Conservation (phyloP, 108 stramenopile species). For the Chaetoceros tenuissimus region DNA sequence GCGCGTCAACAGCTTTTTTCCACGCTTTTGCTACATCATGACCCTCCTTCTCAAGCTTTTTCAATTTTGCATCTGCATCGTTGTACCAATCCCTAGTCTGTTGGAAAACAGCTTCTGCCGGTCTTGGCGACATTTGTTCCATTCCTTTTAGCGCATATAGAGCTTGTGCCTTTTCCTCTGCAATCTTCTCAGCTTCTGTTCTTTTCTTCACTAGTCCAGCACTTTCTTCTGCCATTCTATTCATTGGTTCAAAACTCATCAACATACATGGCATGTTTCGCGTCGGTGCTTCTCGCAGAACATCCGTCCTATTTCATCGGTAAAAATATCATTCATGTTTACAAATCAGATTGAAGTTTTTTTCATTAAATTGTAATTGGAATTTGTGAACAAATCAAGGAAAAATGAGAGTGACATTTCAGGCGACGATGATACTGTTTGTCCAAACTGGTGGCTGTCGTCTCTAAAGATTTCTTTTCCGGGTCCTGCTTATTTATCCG, state of each 20-base stretch:
- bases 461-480: too few relatives aligned
- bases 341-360: too few relatives aligned
- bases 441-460: too few relatives aligned
- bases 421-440: too few relatives aligned
- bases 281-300: conserved; percentile 24
- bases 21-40: conserved; percentile 1
- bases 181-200: conserved; percentile 13
- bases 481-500: too few relatives aligned
- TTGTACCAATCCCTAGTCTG: conserved; percentile 2
- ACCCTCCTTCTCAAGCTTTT: neutral
- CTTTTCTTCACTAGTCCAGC: conserved; percentile 17
- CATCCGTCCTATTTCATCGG: conserved; percentile 20
- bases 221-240: conserved; percentile 14
- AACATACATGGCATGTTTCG: conserved; percentile 24
- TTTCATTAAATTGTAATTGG: too few relatives aligned
- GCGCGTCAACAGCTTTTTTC: neutral
- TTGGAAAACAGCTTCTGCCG: conserved; percentile 5
- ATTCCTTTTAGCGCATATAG: conserved; percentile 9
- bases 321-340: too few relatives aligned
- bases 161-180: conserved; percentile 5
- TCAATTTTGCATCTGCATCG: conserved; percentile 1
- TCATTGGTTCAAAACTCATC: conserved; percentile 14
- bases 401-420: too few relatives aligned
- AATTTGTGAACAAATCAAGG: too few relatives aligned
- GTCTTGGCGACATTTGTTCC: conserved; percentile 15